phyloP scores from a whole-genome alignment of 129 eudicot genomes.

The Artemisia tridentata region DNA sequence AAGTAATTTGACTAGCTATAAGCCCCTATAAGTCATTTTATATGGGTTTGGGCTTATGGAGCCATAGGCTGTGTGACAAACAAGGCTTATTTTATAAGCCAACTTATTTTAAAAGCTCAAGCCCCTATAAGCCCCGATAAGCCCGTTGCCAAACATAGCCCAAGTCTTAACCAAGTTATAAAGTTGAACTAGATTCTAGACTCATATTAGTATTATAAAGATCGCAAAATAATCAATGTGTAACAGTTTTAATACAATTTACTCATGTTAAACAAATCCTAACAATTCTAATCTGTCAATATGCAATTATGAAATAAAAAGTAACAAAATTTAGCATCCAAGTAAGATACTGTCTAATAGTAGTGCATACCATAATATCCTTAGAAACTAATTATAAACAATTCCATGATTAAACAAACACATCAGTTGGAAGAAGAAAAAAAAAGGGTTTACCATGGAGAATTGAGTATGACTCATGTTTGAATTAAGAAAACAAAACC shows the following conservation, averaged over 20 bases:
- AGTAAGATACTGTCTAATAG: too few species aligned
- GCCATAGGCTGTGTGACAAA: too few species aligned
- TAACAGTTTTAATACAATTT: not conserved
- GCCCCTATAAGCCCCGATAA: too few species aligned
- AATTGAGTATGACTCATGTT: constrained; percentile 56
- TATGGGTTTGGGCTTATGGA: too few species aligned
- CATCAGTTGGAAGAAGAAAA: constrained; percentile 1
- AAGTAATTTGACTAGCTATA: too few species aligned
- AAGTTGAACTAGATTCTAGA: too few species aligned
- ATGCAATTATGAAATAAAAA: not conserved
- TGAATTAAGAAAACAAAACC: not conserved
- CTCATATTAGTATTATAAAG: not conserved
- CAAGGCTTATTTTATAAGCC: too few species aligned
- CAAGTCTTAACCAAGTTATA: too few species aligned
- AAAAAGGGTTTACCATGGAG: constrained; percentile 38
- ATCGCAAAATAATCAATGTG: not conserved
- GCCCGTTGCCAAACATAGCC: too few species aligned
- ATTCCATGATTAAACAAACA: not conserved
- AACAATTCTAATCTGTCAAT: not conserved
- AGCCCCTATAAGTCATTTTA: too few species aligned
- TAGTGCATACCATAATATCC: constrained; percentile 6
- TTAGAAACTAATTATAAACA: not conserved
- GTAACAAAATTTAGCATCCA: not conserved
- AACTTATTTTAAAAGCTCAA: too few species aligned
- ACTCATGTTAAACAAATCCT: not conserved